phyloP scores from a whole-genome alignment of 2,329 filamentous ascomycete genomes.

The Gaeumannomyces tritici region DNA sequence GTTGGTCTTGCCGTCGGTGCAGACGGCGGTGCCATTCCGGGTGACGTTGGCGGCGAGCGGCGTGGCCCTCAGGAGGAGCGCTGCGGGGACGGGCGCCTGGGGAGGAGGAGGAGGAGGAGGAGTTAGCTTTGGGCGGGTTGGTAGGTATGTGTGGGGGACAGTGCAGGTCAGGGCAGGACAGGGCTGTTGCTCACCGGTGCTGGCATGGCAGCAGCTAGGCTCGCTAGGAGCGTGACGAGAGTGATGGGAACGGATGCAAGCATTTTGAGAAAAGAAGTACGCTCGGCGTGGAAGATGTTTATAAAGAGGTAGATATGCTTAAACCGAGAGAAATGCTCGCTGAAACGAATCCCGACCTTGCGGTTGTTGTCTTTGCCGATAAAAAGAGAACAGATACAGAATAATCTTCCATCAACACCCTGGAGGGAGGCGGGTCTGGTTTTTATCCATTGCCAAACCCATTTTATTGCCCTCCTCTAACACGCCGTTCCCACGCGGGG shows the following conservation, averaged over 20 bases:
- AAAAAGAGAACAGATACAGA: neutral
- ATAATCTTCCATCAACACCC: neutral
- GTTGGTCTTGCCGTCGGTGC: neutral
- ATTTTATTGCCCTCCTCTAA: too few relatives aligned
- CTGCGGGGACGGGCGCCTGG: neutral
- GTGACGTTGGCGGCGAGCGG: too few relatives aligned
- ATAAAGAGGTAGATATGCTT: neutral
- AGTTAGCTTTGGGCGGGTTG: neutral
- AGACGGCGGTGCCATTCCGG: neutral
- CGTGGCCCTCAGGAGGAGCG: neutral
- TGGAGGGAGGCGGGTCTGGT: neutral
- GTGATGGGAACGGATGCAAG: neutral
- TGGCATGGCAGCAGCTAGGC: neutral
- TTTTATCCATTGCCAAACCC: neutral
- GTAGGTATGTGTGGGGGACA: too few relatives aligned
- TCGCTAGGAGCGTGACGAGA: neutral
- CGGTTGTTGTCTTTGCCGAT: neutral
- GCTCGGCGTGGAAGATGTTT: neutral
- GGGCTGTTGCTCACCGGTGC: neutral
- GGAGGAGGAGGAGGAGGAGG: too few relatives aligned
- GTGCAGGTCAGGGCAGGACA: too few relatives aligned
- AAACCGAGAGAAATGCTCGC: neutral
- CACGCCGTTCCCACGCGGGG: neutral
- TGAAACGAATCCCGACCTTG: neutral
- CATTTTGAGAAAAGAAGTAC: neutral